Percentiles rank a stretch among this genome's conserved stretches.
phyloP scores from a whole-genome alignment of 1,284 basidiomycete genomes.

The Pterula multifida region DNA sequence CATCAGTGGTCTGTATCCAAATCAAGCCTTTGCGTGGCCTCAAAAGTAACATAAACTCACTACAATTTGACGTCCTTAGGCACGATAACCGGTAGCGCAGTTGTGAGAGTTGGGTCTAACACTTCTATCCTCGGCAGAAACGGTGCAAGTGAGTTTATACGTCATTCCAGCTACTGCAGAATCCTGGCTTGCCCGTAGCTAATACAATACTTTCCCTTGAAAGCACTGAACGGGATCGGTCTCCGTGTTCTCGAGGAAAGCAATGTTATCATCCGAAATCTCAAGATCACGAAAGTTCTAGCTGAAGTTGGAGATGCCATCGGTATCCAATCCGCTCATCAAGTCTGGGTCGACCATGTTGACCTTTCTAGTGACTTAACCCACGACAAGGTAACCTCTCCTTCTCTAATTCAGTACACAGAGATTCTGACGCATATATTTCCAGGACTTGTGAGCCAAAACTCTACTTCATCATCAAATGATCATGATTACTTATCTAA shows the following conservation, averaged over 20 bases:
- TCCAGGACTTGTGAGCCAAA: constrained; percentile 20
- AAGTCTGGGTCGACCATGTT: constrained; percentile 35
- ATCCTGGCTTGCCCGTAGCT: neutral
- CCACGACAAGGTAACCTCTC: constrained; percentile 24
- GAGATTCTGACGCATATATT: neutral
- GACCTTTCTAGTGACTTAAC: constrained; percentile 32
- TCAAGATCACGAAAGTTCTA: constrained; percentile 36
- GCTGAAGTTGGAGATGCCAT: constrained; percentile 31
- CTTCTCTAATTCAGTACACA: neutral
- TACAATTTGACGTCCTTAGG: constrained; percentile 14
- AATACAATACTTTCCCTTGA: neutral
- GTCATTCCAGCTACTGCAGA: constrained; percentile 5
- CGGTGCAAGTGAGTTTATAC: constrained; percentile 16
- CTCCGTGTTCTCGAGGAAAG: constrained; percentile 26
- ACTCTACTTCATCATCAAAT: constrained; percentile 3
- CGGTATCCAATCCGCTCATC: constrained; percentile 28
- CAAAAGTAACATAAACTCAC: neutral
- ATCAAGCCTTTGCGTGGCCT: neutral
- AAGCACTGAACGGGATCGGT: constrained; percentile 26
- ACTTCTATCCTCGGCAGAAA: constrained; percentile 26
- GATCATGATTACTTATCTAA: neutral
- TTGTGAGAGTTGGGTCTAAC: constrained; percentile 30
- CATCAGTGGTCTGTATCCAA: constrained; percentile 24
- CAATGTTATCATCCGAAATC: constrained; percentile 37
- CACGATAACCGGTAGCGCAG: constrained; percentile 27